phyloP scores from a whole-genome alignment of 148 eudicot species.

The Spergularia bocconei region DNA sequence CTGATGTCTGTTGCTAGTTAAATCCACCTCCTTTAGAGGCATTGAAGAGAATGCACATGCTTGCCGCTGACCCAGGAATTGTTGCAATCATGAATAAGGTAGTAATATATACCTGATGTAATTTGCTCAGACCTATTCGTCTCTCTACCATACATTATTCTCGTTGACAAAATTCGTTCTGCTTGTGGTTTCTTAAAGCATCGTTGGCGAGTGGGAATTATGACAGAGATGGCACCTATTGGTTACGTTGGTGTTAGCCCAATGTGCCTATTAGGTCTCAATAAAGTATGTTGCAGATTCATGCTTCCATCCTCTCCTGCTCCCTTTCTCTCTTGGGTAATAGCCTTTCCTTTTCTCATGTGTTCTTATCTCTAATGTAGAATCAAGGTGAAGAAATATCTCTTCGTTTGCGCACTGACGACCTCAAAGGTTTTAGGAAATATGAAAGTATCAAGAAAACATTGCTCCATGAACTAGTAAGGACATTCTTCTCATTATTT shows the following conservation, averaged over 20 bases:
- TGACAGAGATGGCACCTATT: constrained; percentile 97
- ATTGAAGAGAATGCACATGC: constrained; percentile 78
- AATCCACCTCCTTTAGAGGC: constrained; percentile 89
- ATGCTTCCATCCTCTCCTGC: background rate
- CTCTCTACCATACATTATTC: constrained; percentile 1
- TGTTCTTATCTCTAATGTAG: constrained; percentile 36
- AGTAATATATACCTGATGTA: constrained; percentile 7
- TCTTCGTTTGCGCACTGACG: constrained; percentile 87
- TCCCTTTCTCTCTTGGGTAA: background rate
- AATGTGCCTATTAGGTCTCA: constrained; percentile 78
- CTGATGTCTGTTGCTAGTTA: constrained; percentile 40
- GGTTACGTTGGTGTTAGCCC: constrained; percentile 94
- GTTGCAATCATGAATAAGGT: constrained; percentile 97
- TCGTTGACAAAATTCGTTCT: constrained; percentile 23
- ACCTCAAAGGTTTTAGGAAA: constrained; percentile 92
- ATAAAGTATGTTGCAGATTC: constrained; percentile 51
- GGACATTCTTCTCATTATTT: constrained; percentile 12
- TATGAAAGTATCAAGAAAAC: constrained; percentile 83
- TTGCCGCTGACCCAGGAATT: constrained; percentile 95
- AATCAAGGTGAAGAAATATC: constrained; percentile 94
- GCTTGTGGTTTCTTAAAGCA: constrained; percentile 50
- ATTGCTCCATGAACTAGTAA: constrained; percentile 90
- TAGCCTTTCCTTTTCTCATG: background rate
- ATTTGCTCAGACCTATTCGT: background rate
- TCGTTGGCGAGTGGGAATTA: constrained; percentile 91